Conservation (phyloP, 495 filamentous ascomycete genomes). For the Penicillium daleae region DNA sequence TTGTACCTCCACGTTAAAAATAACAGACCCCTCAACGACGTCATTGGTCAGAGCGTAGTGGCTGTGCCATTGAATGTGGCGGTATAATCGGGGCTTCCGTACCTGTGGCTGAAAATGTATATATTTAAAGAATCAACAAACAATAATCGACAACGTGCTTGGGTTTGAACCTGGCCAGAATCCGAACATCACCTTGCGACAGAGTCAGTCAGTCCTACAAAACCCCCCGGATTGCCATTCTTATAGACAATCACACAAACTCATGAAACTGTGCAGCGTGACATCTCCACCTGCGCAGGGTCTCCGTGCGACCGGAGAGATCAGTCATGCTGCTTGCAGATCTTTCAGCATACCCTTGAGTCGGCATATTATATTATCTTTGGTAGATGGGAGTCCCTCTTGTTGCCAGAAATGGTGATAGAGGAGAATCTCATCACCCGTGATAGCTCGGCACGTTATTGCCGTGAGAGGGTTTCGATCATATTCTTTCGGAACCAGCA, state of each 20-base stretch:
- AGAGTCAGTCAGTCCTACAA: not conserved
- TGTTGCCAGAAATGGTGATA: not conserved
- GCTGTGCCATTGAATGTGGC: conserved; percentile 17
- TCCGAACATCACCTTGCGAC: not conserved
- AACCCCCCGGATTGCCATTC: not conserved
- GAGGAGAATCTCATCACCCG: not conserved
- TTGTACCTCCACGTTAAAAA: conserved; percentile 31
- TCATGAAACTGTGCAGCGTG: conserved; percentile 19
- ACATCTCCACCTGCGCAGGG: conserved; percentile 28
- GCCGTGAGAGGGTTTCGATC: conserved; percentile 1
- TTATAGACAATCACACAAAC: conserved; percentile 17
- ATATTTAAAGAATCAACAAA: not conserved
- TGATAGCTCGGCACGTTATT: not conserved
- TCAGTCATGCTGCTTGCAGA: conserved; percentile 22
- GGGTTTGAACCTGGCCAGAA: not conserved
- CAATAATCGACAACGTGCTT: not conserved
- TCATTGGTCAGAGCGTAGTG: conserved; percentile 23
- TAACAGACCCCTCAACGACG: conserved; percentile 21
- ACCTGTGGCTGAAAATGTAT: conserved; percentile 15
- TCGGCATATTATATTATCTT: not conserved
- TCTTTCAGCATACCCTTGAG: conserved; percentile 3
- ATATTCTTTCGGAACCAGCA: not conserved
- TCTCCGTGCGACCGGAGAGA: conserved; percentile 22
- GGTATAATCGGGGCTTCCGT: conserved; percentile 8
- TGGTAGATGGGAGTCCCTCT: not conserved